Conservation (phyloP, 2,329 filamentous ascomycete species). For the Mycosphaerella sp. region DNA sequence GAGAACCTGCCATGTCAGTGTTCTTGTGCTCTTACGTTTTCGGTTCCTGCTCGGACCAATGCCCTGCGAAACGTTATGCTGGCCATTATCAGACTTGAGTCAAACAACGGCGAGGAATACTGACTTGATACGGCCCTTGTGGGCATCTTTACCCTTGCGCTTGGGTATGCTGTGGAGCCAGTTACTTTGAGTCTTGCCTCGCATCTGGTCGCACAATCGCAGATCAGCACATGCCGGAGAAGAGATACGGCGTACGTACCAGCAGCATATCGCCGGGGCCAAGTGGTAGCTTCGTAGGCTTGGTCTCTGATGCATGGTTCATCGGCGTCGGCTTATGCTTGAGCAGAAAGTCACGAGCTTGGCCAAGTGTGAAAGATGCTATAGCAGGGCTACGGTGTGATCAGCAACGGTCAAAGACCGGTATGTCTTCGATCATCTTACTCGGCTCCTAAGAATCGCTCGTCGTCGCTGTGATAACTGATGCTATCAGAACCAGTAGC, state of each 20-base stretch:
- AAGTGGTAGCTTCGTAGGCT: constrained; percentile 49
- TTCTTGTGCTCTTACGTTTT: constrained; percentile 46
- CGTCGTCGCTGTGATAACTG: constrained; percentile 73
- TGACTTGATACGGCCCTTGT: constrained; percentile 56
- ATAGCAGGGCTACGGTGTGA: constrained; percentile 51
- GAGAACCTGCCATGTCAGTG: neutral
- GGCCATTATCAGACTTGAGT: neutral
- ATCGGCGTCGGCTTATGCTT: constrained; percentile 62
- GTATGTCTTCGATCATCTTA: neutral
- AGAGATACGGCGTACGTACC: neutral
- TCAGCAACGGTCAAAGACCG: neutral
- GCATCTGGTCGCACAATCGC: constrained; percentile 47
- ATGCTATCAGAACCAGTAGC: constrained; percentile 71
- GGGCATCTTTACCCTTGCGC: constrained; percentile 56
- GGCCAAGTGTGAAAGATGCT: constrained; percentile 68
- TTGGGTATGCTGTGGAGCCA: constrained; percentile 79
- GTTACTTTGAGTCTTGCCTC: constrained; percentile 64
- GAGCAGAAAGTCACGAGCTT: constrained; percentile 67
- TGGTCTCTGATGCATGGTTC: constrained; percentile 32
- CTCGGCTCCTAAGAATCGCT: constrained; percentile 63
- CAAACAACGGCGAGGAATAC: neutral
- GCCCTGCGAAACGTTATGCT: constrained; percentile 67
- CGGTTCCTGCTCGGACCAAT: constrained; percentile 64
- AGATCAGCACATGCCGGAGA: neutral
- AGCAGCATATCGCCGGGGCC: constrained; percentile 70